These are phyloP conservation scores for Pulveroboletus frians DNA, from an alignment of 768 basidiomycete species.

Conservation along the genomic window DNA sequence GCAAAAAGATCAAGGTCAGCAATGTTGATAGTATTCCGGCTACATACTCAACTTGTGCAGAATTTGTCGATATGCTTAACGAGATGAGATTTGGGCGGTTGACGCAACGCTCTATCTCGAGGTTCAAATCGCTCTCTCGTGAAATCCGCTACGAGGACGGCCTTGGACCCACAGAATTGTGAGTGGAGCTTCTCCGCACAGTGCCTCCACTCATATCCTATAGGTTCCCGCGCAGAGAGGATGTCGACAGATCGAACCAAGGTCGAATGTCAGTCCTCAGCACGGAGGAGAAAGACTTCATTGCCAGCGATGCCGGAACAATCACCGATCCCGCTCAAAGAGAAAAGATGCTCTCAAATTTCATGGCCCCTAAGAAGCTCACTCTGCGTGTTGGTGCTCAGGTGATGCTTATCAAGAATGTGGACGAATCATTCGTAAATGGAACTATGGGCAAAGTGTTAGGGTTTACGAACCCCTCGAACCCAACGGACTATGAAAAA, in stretches of 20 bases:
- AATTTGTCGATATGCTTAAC: constrained; percentile 94
- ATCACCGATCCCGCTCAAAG: constrained; percentile 50
- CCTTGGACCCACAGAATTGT: constrained; percentile 89
- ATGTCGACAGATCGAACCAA: constrained; percentile 83
- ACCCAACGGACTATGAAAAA: constrained; percentile 40
- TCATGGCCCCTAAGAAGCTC: constrained; percentile 80
- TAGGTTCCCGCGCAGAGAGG: constrained; percentile 88
- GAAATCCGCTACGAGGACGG: constrained; percentile 74
- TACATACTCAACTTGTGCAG: constrained; percentile 36
- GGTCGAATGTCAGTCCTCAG: constrained; percentile 58
- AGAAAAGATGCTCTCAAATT: constrained; percentile 79
- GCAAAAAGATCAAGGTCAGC: constrained; percentile 82
- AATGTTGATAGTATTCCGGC: neutral
- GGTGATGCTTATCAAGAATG: constrained; percentile 95
- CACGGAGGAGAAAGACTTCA: constrained; percentile 49
- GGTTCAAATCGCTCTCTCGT: constrained; percentile 68
- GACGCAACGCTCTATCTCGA: constrained; percentile 55
- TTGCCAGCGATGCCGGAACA: constrained; percentile 59
- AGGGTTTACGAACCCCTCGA: constrained; percentile 59
- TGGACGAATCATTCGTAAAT: constrained; percentile 87
- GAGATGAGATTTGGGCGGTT: constrained; percentile 93
- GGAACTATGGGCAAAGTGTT: constrained; percentile 87
- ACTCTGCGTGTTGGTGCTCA: constrained; percentile 75
- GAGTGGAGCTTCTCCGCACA: constrained; percentile 21
- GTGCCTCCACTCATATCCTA: neutral